Evolutionary conservation across 1,284 basidiomycete species (phyloP), one percentile per base, ranked within the genome.

Genomic region (Pseudozyma pruni): DNA sequence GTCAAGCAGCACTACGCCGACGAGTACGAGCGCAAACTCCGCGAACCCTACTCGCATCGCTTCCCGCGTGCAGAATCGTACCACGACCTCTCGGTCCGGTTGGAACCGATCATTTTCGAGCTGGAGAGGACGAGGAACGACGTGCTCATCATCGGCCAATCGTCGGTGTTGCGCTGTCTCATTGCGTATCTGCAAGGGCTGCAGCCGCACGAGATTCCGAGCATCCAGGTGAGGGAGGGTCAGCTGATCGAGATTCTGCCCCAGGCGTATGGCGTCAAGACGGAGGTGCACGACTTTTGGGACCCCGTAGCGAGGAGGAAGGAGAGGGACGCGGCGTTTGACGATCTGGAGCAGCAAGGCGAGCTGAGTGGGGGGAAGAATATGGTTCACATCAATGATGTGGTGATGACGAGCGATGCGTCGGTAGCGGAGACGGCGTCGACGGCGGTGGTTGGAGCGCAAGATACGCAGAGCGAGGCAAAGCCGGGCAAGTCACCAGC

Each of bases 151-250:
- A 83, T 84, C 29, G 91, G 90, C 0, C 92, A 93, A 81, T 93
- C 94, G 7, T 95, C 92, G n/a, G 96, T 98, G 79, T 94, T 98
- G 78, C 90, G 96, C 23, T 99, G 95, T 84, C 86, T 99, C 34
- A 85, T 87, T 52, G 84, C 85, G 27, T 80, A 81, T 55, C 55
- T 80, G 22, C 93, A 96, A 72, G 95, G 96, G 3, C 86, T 97
- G 3, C 93, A 93, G n/a, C 93, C 95, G 0, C 90, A 90, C 32
- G 94, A 98, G 83, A 96, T 98, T 37, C 96, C 95, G 0, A 92
- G 92, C 1, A 94, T 98, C 55, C 94, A 97, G 82, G 90, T 98
- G 13, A 59, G 76, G 33, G 80, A 81, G 41, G 80, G 80, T 19
- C 78, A 82, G 42, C 55, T 82, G 33, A 68, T 81, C 34, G 81